These are phyloP conservation scores for Trifolium dubium DNA, from an alignment of 306 rosid genomes.

Conservation along the genomic window DNA sequence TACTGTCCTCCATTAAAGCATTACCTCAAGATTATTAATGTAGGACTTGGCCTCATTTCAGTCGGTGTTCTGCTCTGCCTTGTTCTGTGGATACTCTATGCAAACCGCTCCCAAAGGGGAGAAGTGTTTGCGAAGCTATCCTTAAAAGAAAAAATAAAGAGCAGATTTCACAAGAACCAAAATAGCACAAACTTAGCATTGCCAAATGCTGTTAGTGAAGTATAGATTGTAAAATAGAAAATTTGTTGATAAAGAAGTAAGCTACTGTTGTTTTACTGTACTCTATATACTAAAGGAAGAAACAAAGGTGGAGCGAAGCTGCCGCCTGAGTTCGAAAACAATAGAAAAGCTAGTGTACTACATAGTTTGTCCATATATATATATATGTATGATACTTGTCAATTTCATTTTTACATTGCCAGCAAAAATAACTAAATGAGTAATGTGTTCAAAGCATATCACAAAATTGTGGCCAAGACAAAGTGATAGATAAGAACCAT, in stretches of 20 bases:
- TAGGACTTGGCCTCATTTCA: slow-evolving; percentile 84
- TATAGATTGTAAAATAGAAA: slow-evolving; percentile 46
- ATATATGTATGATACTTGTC: not conserved
- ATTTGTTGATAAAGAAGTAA: slow-evolving; percentile 14
- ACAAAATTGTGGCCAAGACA: not conserved
- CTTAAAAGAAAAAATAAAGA: slow-evolving; percentile 52
- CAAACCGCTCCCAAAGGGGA: slow-evolving; percentile 92
- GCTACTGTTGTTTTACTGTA: slow-evolving; percentile 21
- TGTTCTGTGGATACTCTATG: slow-evolving; percentile 87
- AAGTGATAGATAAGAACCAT: too few relatives aligned
- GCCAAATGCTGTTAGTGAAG: slow-evolving; percentile 47
- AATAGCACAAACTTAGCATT: slow-evolving; percentile 37
- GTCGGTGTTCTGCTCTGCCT: slow-evolving; percentile 91
- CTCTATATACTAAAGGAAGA: slow-evolving; percentile 42
- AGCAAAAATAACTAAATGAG: not conserved
- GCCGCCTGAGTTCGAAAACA: slow-evolving; percentile 45
- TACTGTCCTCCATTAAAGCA: slow-evolving; percentile 81
- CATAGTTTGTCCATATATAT: slow-evolving; percentile 31
- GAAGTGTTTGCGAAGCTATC: slow-evolving; percentile 73
- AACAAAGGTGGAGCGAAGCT: slow-evolving; percentile 81
- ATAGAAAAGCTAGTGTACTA: slow-evolving; percentile 35
- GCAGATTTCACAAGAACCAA: slow-evolving; percentile 28
- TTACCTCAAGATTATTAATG: slow-evolving; percentile 68
- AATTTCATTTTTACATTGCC: not conserved
- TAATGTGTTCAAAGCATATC: not conserved